Percentiles rank a stretch among this genome's conserved stretches.
Conservation (phyloP, 176 grass and related monocot genomes). For the Eleusine indica region DNA sequence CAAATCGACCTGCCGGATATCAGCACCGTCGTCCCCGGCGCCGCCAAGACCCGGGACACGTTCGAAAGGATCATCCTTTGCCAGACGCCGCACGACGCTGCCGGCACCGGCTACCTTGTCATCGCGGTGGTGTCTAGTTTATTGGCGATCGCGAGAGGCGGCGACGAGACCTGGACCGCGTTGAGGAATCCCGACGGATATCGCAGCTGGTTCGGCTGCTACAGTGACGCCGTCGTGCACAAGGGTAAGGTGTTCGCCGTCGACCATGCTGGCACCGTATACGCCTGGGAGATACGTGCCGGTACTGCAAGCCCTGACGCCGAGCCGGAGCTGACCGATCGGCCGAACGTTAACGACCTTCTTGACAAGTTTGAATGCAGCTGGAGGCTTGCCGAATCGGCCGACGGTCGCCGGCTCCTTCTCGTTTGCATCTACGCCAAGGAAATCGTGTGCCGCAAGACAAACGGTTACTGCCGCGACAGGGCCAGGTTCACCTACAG, state of each 20-base stretch:
- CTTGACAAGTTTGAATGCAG: background rate
- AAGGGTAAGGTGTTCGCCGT: slow-evolving; percentile 5
- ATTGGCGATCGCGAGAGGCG: background rate
- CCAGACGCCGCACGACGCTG: background rate
- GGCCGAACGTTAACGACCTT: background rate
- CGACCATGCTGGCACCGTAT: fast-evolving
- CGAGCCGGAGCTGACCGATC: background rate
- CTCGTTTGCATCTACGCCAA: background rate
- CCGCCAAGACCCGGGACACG: background rate
- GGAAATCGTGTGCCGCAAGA: background rate
- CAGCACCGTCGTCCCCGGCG: background rate
- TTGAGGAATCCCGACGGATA: background rate
- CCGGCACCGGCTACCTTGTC: background rate
- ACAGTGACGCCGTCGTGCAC: background rate
- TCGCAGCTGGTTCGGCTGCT: too few species aligned
- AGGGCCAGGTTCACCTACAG: background rate
- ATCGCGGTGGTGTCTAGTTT: background rate
- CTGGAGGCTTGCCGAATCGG: background rate
- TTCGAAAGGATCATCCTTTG: background rate
- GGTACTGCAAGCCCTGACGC: too few species aligned
- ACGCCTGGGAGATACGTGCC: background rate
- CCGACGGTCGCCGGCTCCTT: background rate
- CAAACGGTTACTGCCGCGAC: background rate
- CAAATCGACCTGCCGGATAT: background rate
- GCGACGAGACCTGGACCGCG: background rate